These are phyloP conservation scores for Aspergillus carlsbadensis DNA, from an alignment of 495 filamentous ascomycete species.

Conservation along the genomic window DNA sequence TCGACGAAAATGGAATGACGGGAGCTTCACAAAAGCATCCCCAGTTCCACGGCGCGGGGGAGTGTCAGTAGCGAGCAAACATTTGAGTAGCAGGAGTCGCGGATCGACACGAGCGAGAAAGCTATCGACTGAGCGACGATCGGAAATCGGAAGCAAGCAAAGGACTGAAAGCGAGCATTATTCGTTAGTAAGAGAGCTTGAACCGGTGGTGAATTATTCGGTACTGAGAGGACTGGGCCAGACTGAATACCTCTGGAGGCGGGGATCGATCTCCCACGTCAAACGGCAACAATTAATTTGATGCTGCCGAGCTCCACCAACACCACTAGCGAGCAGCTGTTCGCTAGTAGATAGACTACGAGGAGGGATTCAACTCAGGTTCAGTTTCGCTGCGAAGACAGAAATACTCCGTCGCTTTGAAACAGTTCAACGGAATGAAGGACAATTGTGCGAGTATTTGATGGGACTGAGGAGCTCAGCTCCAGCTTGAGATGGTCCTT, in stretches of 20 bases:
- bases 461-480: neutral
- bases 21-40: constrained; percentile 38
- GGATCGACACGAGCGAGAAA: constrained; percentile 19
- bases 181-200: constrained; percentile 13
- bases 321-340: constrained; percentile 1
- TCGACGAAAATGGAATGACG: constrained; percentile 43
- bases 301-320: constrained; percentile 41
- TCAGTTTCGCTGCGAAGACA: neutral
- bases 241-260: constrained; percentile 17
- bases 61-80: constrained; percentile 15
- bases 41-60: constrained; percentile 26
- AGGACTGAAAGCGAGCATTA: constrained; percentile 9
- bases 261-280: constrained; percentile 40
- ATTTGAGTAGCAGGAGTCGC: constrained; percentile 15
- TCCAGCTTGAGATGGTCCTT: neutral
- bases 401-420: neutral
- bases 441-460: neutral
- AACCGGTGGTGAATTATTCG: constrained; percentile 1
- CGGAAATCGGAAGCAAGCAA: constrained; percentile 8
- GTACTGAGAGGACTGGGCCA: constrained; percentile 14
- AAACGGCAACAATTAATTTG: constrained; percentile 23
- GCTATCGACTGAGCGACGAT: constrained; percentile 21
- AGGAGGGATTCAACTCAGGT: neutral
- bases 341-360: neutral
- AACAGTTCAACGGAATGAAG: neutral